phyloP scores from a whole-genome alignment of 2,329 filamentous ascomycete species.

The Venturia asperata region DNA sequence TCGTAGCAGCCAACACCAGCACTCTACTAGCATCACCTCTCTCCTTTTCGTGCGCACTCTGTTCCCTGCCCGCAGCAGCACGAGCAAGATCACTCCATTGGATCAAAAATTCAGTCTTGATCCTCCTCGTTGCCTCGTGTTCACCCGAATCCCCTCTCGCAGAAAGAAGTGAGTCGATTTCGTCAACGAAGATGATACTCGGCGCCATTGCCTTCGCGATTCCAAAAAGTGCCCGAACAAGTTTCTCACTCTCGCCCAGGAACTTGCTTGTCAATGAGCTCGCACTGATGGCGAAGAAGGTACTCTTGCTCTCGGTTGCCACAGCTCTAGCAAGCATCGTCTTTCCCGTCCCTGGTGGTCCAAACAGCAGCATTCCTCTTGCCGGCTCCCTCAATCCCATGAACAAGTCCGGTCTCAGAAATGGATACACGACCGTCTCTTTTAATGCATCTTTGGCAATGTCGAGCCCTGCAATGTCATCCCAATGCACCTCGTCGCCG shows the following conservation, averaged over 20 bases:
- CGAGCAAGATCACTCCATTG: slow-evolving; percentile 94
- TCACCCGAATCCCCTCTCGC: slow-evolving; percentile 69
- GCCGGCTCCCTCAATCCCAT: slow-evolving; percentile 92
- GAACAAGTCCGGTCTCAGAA: slow-evolving; percentile 89
- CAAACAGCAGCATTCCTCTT: slow-evolving; percentile 90
- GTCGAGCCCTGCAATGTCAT: slow-evolving; percentile 84
- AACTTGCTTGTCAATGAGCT: slow-evolving; percentile 94
- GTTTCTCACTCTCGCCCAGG: slow-evolving; percentile 90
- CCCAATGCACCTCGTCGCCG: slow-evolving; percentile 92
- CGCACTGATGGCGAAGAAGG: slow-evolving; percentile 95
- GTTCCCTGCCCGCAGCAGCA: slow-evolving; percentile 79
- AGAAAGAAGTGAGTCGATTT: slow-evolving; percentile 90
- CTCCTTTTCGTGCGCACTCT: slow-evolving; percentile 57
- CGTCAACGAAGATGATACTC: slow-evolving; percentile 96
- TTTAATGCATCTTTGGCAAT: slow-evolving; percentile 86
- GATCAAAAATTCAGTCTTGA: slow-evolving; percentile 97
- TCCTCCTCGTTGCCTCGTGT: slow-evolving; percentile 84
- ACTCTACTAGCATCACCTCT: slow-evolving; percentile 79
- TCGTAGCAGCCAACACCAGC: slow-evolving; percentile 88
- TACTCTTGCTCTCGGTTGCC: slow-evolving; percentile 87
- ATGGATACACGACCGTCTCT: slow-evolving; percentile 95
- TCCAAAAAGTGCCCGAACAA: slow-evolving; percentile 84
- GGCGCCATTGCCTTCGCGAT: slow-evolving; percentile 85
- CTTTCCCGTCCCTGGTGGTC: slow-evolving; percentile 95
- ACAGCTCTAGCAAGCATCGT: slow-evolving; percentile 95